Conservation (phyloP, 441 rosid species). For the Metrosideros polymorpha region DNA sequence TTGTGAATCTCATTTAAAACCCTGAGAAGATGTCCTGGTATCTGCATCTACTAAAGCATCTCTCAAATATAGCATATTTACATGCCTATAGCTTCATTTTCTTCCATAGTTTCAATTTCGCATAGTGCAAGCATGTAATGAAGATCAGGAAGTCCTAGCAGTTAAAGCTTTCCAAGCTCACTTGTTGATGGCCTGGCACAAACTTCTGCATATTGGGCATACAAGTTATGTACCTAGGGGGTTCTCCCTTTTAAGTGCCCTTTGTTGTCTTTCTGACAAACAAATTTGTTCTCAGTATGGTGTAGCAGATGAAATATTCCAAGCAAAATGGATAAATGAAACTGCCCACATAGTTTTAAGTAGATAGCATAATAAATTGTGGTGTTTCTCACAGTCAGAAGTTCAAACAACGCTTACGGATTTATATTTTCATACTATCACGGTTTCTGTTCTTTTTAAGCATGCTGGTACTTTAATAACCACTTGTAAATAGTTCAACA, state of each 20-base stretch:
- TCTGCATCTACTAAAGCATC: background rate
- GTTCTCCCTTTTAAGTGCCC: background rate
- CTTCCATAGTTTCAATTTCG: background rate
- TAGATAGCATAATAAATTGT: background rate
- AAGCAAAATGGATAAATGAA: background rate
- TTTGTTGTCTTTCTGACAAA: background rate
- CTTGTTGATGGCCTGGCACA: background rate
- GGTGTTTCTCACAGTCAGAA: background rate
- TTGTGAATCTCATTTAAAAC: background rate
- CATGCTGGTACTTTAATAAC: background rate
- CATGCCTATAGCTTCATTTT: background rate
- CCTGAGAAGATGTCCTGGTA: background rate
- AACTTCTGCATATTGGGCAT: background rate
- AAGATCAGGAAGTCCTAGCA: background rate
- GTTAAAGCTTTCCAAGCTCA: background rate
- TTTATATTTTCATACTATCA: background rate
- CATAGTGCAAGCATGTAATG: background rate
- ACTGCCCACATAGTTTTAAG: background rate
- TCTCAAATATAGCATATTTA: background rate
- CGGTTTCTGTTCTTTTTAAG: background rate
- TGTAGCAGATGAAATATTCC: background rate
- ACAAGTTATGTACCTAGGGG: background rate
- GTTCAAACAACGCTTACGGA: background rate
- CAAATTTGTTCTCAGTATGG: background rate
- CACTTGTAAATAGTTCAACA: background rate